phyloP scores from a whole-genome alignment of 345 rosid genomes.

The Camelina laxa region DNA sequence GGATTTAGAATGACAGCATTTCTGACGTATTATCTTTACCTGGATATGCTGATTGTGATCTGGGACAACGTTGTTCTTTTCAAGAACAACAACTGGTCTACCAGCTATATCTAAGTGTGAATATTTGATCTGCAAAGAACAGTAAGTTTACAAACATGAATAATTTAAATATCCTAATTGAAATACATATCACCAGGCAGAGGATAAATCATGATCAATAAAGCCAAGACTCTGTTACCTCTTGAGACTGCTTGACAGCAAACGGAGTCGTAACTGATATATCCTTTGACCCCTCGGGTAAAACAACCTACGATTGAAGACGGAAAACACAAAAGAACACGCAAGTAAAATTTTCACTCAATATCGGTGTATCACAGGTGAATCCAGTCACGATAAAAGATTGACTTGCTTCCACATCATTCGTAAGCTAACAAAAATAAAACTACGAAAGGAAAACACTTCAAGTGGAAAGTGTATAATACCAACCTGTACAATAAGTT shows the following conservation, averaged over 20 bases:
- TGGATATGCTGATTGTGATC: constrained; percentile 92
- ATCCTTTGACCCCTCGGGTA: constrained; percentile 86
- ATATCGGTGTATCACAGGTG: neutral
- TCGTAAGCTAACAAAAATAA: neutral
- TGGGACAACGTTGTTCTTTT: constrained; percentile 80
- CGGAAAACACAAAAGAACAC: constrained; percentile 12
- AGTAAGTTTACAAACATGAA: constrained; percentile 17
- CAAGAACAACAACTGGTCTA: constrained; percentile 80
- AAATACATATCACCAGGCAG: neutral
- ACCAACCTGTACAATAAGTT: constrained; percentile 79
- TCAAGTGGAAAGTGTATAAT: constrained; percentile 7
- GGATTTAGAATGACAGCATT: neutral
- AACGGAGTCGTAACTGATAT: constrained; percentile 77
- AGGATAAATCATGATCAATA: neutral
- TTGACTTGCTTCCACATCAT: constrained; percentile 13
- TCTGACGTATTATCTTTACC: constrained; percentile 50
- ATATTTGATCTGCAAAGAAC: constrained; percentile 61
- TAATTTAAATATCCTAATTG: neutral
- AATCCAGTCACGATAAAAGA: neutral
- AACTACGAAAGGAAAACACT: constrained; percentile 2
- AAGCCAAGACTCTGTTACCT: constrained; percentile 56
- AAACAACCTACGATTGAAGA: constrained; percentile 67
- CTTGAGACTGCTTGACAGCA: constrained; percentile 67
- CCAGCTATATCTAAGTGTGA: constrained; percentile 95
- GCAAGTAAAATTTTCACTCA: neutral